Evolutionary conservation across 331 rosid genomes (phyloP), one percentile per base, ranked within the genome.

Genomic region (Malus hybrid): DNA sequence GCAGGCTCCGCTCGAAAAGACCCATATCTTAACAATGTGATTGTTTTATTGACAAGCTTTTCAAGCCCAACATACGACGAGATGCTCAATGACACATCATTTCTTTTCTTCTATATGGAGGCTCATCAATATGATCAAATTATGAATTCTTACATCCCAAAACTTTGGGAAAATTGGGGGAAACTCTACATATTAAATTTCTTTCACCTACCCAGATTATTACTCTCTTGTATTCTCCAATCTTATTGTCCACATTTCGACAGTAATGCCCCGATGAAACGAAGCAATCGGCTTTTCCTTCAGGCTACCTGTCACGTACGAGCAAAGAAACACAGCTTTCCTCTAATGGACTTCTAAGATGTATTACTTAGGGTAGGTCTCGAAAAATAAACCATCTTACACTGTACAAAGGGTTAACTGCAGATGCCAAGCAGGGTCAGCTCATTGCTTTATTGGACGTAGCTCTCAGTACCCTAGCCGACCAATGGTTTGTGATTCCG

Each of bases 401-500:
- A 73, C 69, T 39, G 69, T 61, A 61, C 66, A 61, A 65, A 18
- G 28, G 59, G 68, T 61, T 3, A 27, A 29, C 14, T 18, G 66
- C 59, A 16, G 60, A 42, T 27, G 29, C 59, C 46, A 73, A 39
- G 28, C 60, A 44, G 11, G n/a, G 60, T 73, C 8, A 18, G 10
- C 18, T 32, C 69, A 31, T 65, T 18, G 69, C 44, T 32, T 65
- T 9, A 90, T 92, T 62, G 65, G 64, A 60, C 91, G 88, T 71
- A 90, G 95, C 80, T 90, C 97, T 96, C 92, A 76, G 89, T 94
- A 57, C 99, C 99, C 88, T 94, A 91, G 3, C 92, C 90, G 95
- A 62, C 92, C 97, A 28, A 90, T 87, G 73, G 90, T 88, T 79
- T 85, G 93, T 63, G 90, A 57, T 34, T 18, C 59, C 19, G 39